A percentile compares a stretch with the other conserved stretches of the same genome.
Conservation (phyloP, 1,284 basidiomycete genomes). For the Trichosporon sp. region DNA sequence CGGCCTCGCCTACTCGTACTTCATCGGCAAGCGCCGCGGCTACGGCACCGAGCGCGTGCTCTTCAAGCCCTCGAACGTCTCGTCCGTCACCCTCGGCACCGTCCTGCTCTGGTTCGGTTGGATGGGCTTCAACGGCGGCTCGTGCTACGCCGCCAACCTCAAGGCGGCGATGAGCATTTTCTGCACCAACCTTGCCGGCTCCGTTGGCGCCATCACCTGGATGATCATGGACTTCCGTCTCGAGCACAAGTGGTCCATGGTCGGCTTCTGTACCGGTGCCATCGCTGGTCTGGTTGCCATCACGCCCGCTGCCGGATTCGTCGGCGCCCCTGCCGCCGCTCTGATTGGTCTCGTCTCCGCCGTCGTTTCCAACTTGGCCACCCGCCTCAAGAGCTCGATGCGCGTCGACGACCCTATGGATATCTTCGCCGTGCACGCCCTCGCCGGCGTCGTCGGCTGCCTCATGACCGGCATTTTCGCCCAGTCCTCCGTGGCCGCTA, state of each 20-base stretch:
- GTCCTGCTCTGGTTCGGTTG: constrained; percentile 88
- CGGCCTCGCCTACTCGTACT: constrained; percentile 80
- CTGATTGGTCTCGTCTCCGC: constrained; percentile 77
- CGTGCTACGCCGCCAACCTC: constrained; percentile 86
- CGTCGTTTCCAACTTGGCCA: constrained; percentile 80
- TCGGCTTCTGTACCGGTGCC: constrained; percentile 80
- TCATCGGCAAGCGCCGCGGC: constrained; percentile 61
- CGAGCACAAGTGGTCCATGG: constrained; percentile 75
- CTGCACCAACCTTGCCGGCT: constrained; percentile 71
- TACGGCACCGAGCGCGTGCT: constrained; percentile 80
- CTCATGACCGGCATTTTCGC: constrained; percentile 69
- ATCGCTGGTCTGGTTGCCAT: constrained; percentile 77
- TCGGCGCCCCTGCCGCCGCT: constrained; percentile 61
- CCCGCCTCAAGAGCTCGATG: constrained; percentile 67
- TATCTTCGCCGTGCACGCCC: constrained; percentile 84
- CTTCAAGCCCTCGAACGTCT: constrained; percentile 91
- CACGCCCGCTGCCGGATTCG: constrained; percentile 62
- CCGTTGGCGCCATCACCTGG: constrained; percentile 75
- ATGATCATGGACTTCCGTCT: constrained; percentile 82
- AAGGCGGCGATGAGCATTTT: constrained; percentile 83
- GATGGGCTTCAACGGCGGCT: constrained; percentile 65
- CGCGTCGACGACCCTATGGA: constrained; percentile 61
- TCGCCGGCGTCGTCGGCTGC: constrained; percentile 84
- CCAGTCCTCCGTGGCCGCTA: constrained; percentile 73
- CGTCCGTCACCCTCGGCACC: constrained; percentile 75